Evolutionary conservation across 2,329 filamentous ascomycete species (phyloP), one percentile per base, ranked within the genome.

Genomic region (Chalaropsis ovoidea): DNA sequence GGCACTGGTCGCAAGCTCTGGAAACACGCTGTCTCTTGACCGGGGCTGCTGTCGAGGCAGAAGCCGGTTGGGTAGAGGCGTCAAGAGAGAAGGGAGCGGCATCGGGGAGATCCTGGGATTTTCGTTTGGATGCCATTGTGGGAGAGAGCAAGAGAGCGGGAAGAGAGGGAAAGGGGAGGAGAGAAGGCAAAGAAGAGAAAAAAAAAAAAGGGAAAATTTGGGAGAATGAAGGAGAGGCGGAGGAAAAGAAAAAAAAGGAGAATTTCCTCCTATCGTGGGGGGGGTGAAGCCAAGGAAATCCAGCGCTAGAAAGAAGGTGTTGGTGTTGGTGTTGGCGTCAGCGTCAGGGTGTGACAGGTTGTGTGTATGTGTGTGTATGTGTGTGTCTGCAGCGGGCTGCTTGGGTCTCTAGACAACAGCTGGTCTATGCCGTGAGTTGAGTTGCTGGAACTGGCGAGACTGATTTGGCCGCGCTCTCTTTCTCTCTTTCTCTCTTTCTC

Each of bases 1-100:
- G 81, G 71, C 86, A 89, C 69, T 84, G 84, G 70, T 89, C 85
- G 74, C 86, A 89, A 42, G 86, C 86, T 68, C 85, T 78, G 35
- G 85, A 87, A 7, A 88, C 85, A 67, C 86, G 78, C 70, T 85
- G 84, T 49, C 85, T 79, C 73, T 87, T 87, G 69, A 74, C 70
- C 42, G 75, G 75, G 47, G 72, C 69, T 31, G 39, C 35, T 17
- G 73, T 68, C 13, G 71, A 70, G 39, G 70, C 68, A 61, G 71
- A 66, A 19, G 69, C 65, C 54, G 72, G 64, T 45, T 70, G 49
- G 22, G 41, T 11, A 17, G 61, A 67, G 68, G 69, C 67, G 61
- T 68, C 70, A 68, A 65, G 67, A 61, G 70, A 69, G 65, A 72
- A 72, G 63, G 69, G 27, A 35, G 61, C 17, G 35, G 54, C 24